Conservation (phyloP, 1,139 yeast species). For the Magnusiomyces ingens region DNA sequence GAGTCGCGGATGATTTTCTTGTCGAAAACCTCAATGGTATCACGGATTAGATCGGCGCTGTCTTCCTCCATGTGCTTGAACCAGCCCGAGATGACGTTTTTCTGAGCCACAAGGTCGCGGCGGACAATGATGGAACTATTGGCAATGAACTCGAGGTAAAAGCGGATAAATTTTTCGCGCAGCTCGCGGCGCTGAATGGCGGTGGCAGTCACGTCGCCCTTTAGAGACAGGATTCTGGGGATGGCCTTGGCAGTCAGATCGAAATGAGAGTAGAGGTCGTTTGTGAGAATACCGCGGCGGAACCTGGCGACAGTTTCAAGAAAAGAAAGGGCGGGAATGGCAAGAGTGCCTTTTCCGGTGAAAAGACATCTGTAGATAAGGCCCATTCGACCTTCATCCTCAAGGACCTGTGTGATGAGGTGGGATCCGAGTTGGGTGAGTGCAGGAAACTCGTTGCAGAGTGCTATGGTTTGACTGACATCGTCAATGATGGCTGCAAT, state of each 20-base stretch:
- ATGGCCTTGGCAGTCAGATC: constrained; percentile 60
- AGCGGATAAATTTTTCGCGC: constrained; percentile 51
- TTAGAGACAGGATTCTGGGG: constrained; percentile 54
- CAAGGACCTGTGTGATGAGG: constrained; percentile 45
- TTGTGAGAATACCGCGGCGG: constrained; percentile 45
- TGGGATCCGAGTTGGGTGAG: constrained; percentile 31
- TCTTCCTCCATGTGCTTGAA: constrained; percentile 55
- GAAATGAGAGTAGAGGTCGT: constrained; percentile 55
- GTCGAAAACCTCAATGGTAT: constrained; percentile 45
- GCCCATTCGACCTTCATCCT: constrained; percentile 43
- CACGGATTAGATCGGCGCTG: constrained; percentile 38
- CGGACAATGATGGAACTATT: constrained; percentile 48
- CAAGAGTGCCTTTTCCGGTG: constrained; percentile 49
- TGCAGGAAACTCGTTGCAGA: constrained; percentile 15
- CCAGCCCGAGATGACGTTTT: constrained; percentile 55
- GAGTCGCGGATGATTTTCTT: constrained; percentile 50
- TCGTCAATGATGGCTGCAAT: constrained; percentile 25
- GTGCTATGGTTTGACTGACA: constrained; percentile 5
- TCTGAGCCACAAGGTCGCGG: constrained; percentile 54
- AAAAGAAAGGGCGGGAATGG: constrained; percentile 55
- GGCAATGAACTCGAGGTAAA: constrained; percentile 52
- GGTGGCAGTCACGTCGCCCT: constrained; percentile 39
- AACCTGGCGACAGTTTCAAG: constrained; percentile 48
- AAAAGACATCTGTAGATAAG: constrained; percentile 63
- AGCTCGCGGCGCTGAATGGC: constrained; percentile 37